phyloP scores from a whole-genome alignment of 1,139 yeast genomes.

The Hansenula lynferdii region DNA sequence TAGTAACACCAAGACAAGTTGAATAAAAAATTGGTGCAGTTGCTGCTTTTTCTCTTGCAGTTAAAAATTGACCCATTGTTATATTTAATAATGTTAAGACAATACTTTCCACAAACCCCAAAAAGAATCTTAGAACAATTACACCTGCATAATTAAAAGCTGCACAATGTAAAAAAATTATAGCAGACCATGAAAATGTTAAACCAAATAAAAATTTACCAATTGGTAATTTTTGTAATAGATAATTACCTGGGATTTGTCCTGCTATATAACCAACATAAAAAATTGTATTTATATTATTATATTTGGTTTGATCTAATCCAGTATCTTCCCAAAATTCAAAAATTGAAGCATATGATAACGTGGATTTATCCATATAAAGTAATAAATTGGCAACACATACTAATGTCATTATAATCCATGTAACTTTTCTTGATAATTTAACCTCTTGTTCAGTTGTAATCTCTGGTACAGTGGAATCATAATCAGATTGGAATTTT shows the following conservation, averaged over 20 bases:
- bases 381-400: constrained; percentile 33
- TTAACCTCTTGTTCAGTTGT: constrained; percentile 33
- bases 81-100: constrained; percentile 35
- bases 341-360: constrained; percentile 37
- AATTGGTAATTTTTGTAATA: constrained; percentile 33
- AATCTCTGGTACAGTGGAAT: constrained; percentile 26
- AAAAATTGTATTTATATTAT: constrained; percentile 32
- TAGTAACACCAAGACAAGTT: constrained; percentile 40
- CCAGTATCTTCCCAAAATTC: constrained; percentile 38
- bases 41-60: constrained; percentile 35
- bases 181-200: constrained; percentile 33
- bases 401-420: constrained; percentile 21
- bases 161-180: constrained; percentile 35
- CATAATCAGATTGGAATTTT: constrained; percentile 31
- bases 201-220: constrained; percentile 28
- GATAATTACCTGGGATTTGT: constrained; percentile 29
- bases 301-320: constrained; percentile 29
- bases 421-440: constrained; percentile 30
- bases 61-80: constrained; percentile 41
- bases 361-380: constrained; percentile 42
- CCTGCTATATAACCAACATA: constrained; percentile 38
- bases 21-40: constrained; percentile 39
- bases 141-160: constrained; percentile 38
- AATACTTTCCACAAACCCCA: constrained; percentile 41
- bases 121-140: constrained; percentile 36